Evolutionary conservation across 2,329 filamentous ascomycete species (phyloP), one percentile per base, ranked within the genome.

Genomic region (Colletotrichum coccodes): DNA sequence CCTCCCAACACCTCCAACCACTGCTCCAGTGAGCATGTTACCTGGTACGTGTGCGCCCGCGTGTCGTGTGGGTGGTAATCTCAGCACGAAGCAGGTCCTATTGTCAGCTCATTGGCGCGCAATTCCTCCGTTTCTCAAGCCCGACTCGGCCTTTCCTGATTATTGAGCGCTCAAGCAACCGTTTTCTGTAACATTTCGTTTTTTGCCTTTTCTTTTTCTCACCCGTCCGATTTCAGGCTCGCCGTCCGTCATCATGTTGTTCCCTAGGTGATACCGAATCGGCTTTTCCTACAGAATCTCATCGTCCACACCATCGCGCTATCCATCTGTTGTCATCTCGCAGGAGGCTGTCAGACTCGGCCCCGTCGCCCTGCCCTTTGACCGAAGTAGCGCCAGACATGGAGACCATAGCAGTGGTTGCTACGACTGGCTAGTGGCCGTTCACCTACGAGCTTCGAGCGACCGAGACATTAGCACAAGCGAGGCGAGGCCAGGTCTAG

Each of bases 11-110:
- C 38, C 23, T 57, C 21, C 32, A 30, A 21, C 44, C 44, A 49
- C n/a, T 34, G 30, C 56, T 32, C 40, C 30, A 47, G 56, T 36
- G 49, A 57, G 58, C 61, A 60, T 69, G 54, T 56, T 44, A 30
- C 66, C 54, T 21, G 56, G 54, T 60, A 12, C 49, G 63, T 60
- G 34, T 60, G 23, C 44, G 62, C 52, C 34, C 23, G 56, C 50
- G 26, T 67, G 49, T 68, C 52, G 67, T 57, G 67, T 70, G 67
- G 67, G 66, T 69, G 66, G 61, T 50, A 65, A 65, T 69, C 65
- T 68, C 61, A 69, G 38, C 40, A 18, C 23, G 34, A 69, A 69
- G 61, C 66, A 69, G 66, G 66, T 69, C 64, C 66, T 69, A 52
- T 50, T 56, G 47, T 38, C 61, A 60, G 61, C 66, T 60, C 64